Conservation (phyloP, 306 rosid species). For the Morella rubra region DNA sequence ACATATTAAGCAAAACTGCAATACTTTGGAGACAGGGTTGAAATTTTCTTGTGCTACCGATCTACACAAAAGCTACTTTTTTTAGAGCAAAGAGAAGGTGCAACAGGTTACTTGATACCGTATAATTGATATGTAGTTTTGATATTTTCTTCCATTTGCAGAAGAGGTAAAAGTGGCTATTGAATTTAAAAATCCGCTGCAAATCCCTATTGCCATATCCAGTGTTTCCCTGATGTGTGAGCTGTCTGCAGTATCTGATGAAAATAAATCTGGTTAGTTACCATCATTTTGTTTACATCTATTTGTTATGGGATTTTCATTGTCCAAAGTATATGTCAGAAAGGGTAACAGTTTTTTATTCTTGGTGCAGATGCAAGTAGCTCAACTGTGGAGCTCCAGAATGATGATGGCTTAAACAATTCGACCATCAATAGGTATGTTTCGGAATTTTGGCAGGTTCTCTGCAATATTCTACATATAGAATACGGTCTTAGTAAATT, state of each 20-base stretch:
- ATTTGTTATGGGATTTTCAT: slow-evolving; percentile 5
- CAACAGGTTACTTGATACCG: neutral
- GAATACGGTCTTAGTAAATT: neutral
- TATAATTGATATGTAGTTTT: neutral
- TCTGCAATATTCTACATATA: too few species aligned
- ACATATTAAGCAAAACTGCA: neutral
- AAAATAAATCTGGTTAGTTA: slow-evolving; percentile 47
- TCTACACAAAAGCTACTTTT: too few species aligned
- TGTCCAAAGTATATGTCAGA: slow-evolving; percentile 15
- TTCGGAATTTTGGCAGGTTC: neutral
- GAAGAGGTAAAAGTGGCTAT: slow-evolving; percentile 85
- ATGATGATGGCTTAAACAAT: slow-evolving; percentile 26
- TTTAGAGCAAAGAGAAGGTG: neutral
- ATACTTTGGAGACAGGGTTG: neutral
- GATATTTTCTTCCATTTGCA: slow-evolving; percentile 43
- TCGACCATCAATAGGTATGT: slow-evolving; percentile 40
- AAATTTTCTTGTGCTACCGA: neutral
- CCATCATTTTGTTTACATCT: slow-evolving; percentile 18
- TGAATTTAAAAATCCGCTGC: slow-evolving; percentile 83
- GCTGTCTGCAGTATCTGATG: slow-evolving; percentile 57
- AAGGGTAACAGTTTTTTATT: slow-evolving; percentile 33
- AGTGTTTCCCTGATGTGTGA: slow-evolving; percentile 72
- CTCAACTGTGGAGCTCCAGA: slow-evolving; percentile 35
- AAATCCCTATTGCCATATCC: slow-evolving; percentile 73
- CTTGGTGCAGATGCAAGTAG: slow-evolving; percentile 56